These are phyloP conservation scores for Ophiosphaerella korrae DNA, from an alignment of 2,329 filamentous ascomycete genomes.

Conservation along the genomic window DNA sequence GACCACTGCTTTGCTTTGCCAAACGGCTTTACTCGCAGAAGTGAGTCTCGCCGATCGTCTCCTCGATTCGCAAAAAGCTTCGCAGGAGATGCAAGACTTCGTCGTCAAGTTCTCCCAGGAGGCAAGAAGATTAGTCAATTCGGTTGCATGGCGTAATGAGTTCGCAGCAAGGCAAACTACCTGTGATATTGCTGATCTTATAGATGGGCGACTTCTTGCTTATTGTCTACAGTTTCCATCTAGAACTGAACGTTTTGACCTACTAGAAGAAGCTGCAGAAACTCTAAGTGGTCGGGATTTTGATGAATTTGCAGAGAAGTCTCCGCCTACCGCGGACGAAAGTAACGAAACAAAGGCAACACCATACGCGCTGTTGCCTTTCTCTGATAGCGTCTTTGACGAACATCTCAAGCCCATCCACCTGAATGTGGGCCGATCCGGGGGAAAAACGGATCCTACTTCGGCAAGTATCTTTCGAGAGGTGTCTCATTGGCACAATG, in stretches of 20 bases:
- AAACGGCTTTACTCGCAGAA: constrained; percentile 49
- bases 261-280: constrained; percentile 25
- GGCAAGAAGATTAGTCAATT: constrained; percentile 46
- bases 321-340: constrained; percentile 1
- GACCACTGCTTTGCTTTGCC: constrained; percentile 50
- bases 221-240: constrained; percentile 27
- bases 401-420: constrained; percentile 53
- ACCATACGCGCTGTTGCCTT: constrained; percentile 51
- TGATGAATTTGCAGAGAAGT: constrained; percentile 12
- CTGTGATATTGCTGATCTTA: constrained; percentile 59
- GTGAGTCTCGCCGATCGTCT: constrained; percentile 49
- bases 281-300: constrained; percentile 21
- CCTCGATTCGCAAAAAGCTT: constrained; percentile 36
- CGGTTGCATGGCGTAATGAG: constrained; percentile 42
- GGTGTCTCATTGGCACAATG: constrained; percentile 67
- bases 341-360: constrained; percentile 10
- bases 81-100: constrained; percentile 37
- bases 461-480: constrained; percentile 54
- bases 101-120: constrained; percentile 48
- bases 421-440: constrained; percentile 40
- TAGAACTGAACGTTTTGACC: constrained; percentile 22
- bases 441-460: constrained; percentile 29
- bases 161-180: constrained; percentile 20
- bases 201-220: constrained; percentile 59
- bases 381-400: constrained; percentile 55